Evolutionary conservation across 2,329 filamentous ascomycete species (phyloP).

Genomic region (Fusarium circinatum): DNA sequence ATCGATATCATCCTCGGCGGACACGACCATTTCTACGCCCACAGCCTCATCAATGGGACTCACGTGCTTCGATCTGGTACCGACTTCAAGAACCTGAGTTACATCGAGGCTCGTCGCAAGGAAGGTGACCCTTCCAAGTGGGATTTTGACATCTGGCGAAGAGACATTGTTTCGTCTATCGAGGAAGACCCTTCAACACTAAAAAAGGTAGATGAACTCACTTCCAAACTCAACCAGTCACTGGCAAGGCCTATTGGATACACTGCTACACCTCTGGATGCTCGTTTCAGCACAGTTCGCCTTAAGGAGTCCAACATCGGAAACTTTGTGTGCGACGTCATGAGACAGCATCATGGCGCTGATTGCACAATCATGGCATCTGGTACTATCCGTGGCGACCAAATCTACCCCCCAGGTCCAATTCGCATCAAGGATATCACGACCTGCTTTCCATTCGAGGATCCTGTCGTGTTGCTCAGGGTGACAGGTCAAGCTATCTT

Average conservation of each 20-base stretch:
- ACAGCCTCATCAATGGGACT: slow-evolving; percentile 79
- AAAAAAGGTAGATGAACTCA: slow-evolving; percentile 73
- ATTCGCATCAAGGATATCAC: slow-evolving; percentile 84
- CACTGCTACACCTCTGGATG: slow-evolving; percentile 84
- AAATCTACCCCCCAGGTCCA: slow-evolving; percentile 85
- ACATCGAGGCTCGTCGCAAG: slow-evolving; percentile 79
- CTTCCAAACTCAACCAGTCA: slow-evolving; percentile 77
- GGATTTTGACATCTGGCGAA: slow-evolving; percentile 81
- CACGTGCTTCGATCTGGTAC: slow-evolving; percentile 89
- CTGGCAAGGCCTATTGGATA: slow-evolving; percentile 86
- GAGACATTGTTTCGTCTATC: slow-evolving; percentile 77
- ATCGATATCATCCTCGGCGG: slow-evolving; percentile 90
- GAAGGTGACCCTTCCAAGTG: slow-evolving; percentile 62
- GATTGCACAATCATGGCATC: slow-evolving; percentile 88
- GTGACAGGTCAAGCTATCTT: slow-evolving; percentile 77
- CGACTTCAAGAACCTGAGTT: slow-evolving; percentile 93
- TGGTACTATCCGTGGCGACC: slow-evolving; percentile 87
- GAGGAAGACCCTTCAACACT: slow-evolving; percentile 70
- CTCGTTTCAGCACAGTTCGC: slow-evolving; percentile 85
- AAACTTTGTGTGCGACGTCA: slow-evolving; percentile 92
- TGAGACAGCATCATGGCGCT: slow-evolving; percentile 82
- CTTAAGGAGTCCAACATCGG: slow-evolving; percentile 83
- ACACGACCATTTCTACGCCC: slow-evolving; percentile 89
- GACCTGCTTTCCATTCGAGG: slow-evolving; percentile 92
- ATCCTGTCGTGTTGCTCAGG: slow-evolving; percentile 82